Evolutionary conservation across 176 grass and related monocot genomes (phyloP).

Genomic region (Areca catechu): DNA sequence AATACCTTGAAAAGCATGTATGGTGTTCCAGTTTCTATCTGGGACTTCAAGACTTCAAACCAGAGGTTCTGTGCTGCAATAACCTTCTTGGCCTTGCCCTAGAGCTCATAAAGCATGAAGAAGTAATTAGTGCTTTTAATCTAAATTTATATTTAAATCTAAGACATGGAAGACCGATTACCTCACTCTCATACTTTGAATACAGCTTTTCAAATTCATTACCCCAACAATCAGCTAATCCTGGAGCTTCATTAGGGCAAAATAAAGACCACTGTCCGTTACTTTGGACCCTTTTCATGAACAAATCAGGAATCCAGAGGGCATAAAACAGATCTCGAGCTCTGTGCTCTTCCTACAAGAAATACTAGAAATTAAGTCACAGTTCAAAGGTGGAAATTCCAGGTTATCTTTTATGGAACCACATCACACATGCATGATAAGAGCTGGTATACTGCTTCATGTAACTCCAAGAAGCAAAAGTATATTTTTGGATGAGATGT

Average conservation of each 20-base stretch:
- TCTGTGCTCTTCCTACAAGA: constrained; percentile 84
- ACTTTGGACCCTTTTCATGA: constrained; percentile 91
- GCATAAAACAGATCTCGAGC: constrained; percentile 99
- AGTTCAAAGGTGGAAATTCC: too few species aligned
- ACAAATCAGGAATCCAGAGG: constrained; percentile 92
- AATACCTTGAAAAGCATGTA: constrained; percentile 99
- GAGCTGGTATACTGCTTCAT: too few species aligned
- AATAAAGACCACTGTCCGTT: constrained; percentile 92
- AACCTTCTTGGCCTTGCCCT: constrained; percentile 95
- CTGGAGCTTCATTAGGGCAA: constrained; percentile 97
- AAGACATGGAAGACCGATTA: constrained; percentile 9
- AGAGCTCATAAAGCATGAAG: constrained; percentile 13
- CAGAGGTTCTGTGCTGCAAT: constrained; percentile 83
- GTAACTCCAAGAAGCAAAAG: too few species aligned
- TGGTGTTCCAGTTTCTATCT: constrained; percentile 96
- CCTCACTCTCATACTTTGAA: constrained; percentile 69
- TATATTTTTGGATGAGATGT: too few species aligned
- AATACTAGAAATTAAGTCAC: constrained; percentile 1
- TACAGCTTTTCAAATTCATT: constrained; percentile 84
- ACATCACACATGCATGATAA: too few species aligned
- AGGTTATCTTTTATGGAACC: too few species aligned
- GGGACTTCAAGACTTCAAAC: constrained; percentile 98
- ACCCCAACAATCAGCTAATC: constrained; percentile 90
- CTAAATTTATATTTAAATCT: background rate
- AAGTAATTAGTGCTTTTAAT: constrained; percentile 2